phyloP scores from a whole-genome alignment of 345 rosid species.

The Adansonia digitata region DNA sequence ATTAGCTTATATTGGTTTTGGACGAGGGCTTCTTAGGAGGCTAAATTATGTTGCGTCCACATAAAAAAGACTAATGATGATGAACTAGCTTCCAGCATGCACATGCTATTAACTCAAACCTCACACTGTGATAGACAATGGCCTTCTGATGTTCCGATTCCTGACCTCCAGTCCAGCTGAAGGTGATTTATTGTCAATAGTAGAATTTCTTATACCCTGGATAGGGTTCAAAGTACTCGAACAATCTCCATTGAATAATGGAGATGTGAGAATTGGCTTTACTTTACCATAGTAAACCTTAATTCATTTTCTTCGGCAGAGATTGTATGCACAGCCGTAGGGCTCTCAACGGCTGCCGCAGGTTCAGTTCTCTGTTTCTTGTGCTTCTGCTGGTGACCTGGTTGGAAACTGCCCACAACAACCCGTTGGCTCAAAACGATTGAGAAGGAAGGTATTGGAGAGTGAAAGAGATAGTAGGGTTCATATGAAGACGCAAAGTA shows the following conservation, averaged over 20 bases:
- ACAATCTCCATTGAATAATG: slow-evolving; percentile 35
- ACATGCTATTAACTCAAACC: slow-evolving; percentile 36
- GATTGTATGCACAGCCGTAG: slow-evolving; percentile 25
- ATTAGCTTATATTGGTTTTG: slow-evolving; percentile 9
- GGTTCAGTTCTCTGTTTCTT: slow-evolving; percentile 52
- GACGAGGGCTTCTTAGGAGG: slow-evolving; percentile 11
- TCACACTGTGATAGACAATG: slow-evolving; percentile 48
- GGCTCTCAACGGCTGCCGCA: slow-evolving; percentile 32
- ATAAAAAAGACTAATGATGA: slow-evolving; percentile 20
- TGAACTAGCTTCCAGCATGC: slow-evolving; percentile 5
- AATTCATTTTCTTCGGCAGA: slow-evolving; percentile 32
- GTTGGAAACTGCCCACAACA: slow-evolving; percentile 68
- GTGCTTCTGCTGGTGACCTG: slow-evolving; percentile 67
- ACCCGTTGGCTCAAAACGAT: slow-evolving; percentile 41
- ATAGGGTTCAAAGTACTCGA: slow-evolving; percentile 28
- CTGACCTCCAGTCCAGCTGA: slow-evolving; percentile 44
- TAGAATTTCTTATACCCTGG: slow-evolving; percentile 37
- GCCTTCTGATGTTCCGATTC: too few relatives aligned
- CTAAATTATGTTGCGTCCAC: slow-evolving; percentile 12
- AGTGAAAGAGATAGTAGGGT: too few relatives aligned
- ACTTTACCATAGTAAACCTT: slow-evolving; percentile 33
- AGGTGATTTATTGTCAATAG: slow-evolving; percentile 34
- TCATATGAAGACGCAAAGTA: background rate
- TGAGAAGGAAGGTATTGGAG: slow-evolving; percentile 21
- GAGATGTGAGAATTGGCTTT: slow-evolving; percentile 38